These are phyloP conservation scores for Nymphaea colorata DNA, from an alignment of 164 flowering plant genomes.

Conservation along the genomic window DNA sequence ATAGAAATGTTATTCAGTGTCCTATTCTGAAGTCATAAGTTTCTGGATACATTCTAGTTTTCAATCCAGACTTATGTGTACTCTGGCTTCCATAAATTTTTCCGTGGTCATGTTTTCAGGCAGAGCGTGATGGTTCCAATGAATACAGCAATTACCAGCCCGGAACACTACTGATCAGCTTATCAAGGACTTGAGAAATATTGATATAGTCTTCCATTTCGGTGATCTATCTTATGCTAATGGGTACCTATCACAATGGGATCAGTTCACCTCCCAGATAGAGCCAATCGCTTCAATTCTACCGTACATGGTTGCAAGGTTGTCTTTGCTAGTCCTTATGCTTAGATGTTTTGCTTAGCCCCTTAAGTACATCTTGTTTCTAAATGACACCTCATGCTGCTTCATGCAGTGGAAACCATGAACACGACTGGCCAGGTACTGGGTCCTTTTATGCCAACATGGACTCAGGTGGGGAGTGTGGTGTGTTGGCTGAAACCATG, in stretches of 20 bases:
- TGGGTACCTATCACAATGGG: constrained; percentile 44
- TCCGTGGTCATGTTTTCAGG: constrained; percentile 11
- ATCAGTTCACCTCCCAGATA: constrained; percentile 35
- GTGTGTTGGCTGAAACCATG: constrained; percentile 31
- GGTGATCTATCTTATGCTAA: constrained; percentile 37
- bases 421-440: constrained; percentile 38
- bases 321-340: not conserved
- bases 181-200: constrained; percentile 21
- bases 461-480: constrained; percentile 46
- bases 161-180: constrained; percentile 30
- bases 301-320: constrained; percentile 40
- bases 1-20: too few species aligned
- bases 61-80: too few species aligned
- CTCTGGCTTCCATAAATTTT: not conserved
- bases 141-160: constrained; percentile 26
- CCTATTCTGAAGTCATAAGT: too few species aligned
- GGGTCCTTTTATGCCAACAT: constrained; percentile 29
- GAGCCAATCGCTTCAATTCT: constrained; percentile 38
- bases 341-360: not conserved
- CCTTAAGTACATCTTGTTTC: not conserved
- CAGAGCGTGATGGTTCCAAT: constrained; percentile 29
- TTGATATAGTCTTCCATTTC: constrained; percentile 31
- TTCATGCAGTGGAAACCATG: constrained; percentile 32
- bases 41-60: too few species aligned
- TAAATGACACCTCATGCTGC: not conserved